These are phyloP conservation scores for Cryptosporidium andersoni DNA, from an alignment of 169 alveolate genomes.

Conservation along the genomic window DNA sequence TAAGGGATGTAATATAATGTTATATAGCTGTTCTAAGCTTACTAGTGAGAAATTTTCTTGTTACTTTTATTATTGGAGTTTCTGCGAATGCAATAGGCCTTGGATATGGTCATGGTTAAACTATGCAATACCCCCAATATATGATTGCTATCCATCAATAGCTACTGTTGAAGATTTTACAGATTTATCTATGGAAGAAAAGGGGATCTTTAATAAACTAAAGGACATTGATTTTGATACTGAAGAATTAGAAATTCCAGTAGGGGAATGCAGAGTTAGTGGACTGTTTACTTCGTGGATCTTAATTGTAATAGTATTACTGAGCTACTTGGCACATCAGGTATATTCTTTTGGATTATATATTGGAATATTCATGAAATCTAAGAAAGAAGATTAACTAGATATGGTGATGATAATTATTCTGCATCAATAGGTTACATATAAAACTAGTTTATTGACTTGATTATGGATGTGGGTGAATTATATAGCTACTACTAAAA, in stretches of 20 bases:
- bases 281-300: constrained; percentile 28
- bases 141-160: constrained; percentile 60
- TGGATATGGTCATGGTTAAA: constrained; percentile 26
- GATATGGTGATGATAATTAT: not conserved
- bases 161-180: constrained; percentile 51
- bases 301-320: not conserved
- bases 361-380: not conserved
- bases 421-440: not conserved
- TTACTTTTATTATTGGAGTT: constrained; percentile 67
- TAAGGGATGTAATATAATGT: constrained; percentile 61
- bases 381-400: not conserved
- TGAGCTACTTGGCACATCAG: constrained; percentile 3
- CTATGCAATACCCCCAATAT: constrained; percentile 43
- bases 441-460: not conserved
- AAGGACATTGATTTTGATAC: constrained; percentile 1
- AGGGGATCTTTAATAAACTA: not conserved
- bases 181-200: not conserved
- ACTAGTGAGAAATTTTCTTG: constrained; percentile 25
- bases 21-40: constrained; percentile 39
- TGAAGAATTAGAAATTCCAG: constrained; percentile 57
- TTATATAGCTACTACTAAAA: not conserved
- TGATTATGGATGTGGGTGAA: too few species aligned
- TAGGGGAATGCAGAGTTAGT: constrained; percentile 35
- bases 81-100: constrained; percentile 59
- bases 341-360: constrained; percentile 15